phyloP scores from a whole-genome alignment of 768 basidiomycete species.

The Psilocybe tampanensis region DNA sequence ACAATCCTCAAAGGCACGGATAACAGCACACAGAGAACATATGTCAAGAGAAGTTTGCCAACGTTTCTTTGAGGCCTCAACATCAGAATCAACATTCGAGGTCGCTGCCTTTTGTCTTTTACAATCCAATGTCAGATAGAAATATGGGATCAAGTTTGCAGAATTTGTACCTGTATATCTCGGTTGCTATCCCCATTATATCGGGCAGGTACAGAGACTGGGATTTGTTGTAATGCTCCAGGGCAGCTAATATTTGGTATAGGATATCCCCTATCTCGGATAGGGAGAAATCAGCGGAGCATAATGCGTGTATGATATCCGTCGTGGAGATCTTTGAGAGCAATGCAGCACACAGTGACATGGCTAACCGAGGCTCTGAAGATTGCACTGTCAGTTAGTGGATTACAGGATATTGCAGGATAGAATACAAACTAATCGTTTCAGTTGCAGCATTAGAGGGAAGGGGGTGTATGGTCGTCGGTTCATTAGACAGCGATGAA shows the following conservation, averaged over 20 bases:
- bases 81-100: slow-evolving; percentile 35
- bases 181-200: slow-evolving; percentile 46
- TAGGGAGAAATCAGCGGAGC: slow-evolving; percentile 40
- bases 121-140: not conserved
- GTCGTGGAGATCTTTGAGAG: slow-evolving; percentile 53
- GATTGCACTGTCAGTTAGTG: not conserved
- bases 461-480: slow-evolving; percentile 44
- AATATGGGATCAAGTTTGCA: not conserved
- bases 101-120: slow-evolving; percentile 11
- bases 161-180: slow-evolving; percentile 47
- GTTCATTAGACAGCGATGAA: slow-evolving; percentile 40
- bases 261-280: slow-evolving; percentile 50
- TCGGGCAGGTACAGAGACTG: slow-evolving; percentile 42
- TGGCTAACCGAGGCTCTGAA: slow-evolving; percentile 22
- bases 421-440: slow-evolving; percentile 14
- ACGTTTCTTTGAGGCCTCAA: slow-evolving; percentile 43
- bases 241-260: slow-evolving; percentile 43
- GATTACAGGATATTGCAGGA: not conserved
- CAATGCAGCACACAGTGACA: slow-evolving; percentile 43
- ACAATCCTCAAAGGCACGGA: slow-evolving; percentile 69
- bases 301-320: slow-evolving; percentile 62
- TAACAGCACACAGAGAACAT: slow-evolving; percentile 61
- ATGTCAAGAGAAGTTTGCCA: slow-evolving; percentile 70
- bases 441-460: slow-evolving; percentile 34
- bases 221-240: slow-evolving; percentile 38